Conservation (phyloP, 2,329 filamentous ascomycete genomes). For the Penicillium sp. region DNA sequence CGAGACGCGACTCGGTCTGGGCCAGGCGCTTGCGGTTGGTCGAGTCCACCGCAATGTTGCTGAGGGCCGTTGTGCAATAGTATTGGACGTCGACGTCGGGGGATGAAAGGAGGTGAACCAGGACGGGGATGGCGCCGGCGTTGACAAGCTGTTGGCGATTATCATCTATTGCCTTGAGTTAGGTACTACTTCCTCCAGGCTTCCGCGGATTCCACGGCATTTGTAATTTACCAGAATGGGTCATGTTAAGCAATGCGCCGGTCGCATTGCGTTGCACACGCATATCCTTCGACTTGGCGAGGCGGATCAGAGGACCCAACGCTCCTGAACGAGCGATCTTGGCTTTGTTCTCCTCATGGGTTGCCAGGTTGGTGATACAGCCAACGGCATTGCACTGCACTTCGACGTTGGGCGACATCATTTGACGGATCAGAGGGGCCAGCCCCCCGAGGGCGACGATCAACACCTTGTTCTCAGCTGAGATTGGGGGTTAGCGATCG, state of each 20-base stretch:
- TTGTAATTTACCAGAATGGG: constrained; percentile 79
- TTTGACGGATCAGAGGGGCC: constrained; percentile 90
- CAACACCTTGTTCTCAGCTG: constrained; percentile 96
- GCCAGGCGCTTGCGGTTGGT: constrained; percentile 90
- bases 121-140: constrained; percentile 94
- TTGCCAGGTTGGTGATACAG: constrained; percentile 97
- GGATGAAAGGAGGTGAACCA: constrained; percentile 92
- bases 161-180: constrained; percentile 69
- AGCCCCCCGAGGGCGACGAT: constrained; percentile 93
- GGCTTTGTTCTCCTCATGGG: constrained; percentile 98
- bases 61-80: constrained; percentile 97
- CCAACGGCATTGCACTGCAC: constrained; percentile 99
- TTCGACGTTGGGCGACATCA: constrained; percentile 97
- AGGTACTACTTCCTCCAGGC: constrained; percentile 15
- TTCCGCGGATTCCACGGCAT: background rate
- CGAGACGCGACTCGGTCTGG: constrained; percentile 86
- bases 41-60: constrained; percentile 95
- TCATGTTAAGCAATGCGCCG: constrained; percentile 97
- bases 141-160: constrained; percentile 97
- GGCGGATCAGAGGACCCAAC: constrained; percentile 82
- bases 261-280: constrained; percentile 97
- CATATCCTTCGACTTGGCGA: constrained; percentile 99
- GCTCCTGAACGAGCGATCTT: constrained; percentile 97
- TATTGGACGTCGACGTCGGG: constrained; percentile 97
- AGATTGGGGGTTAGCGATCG: constrained; percentile 50